A percentile compares a stretch with the other conserved stretches of the same genome.
Evolutionary conservation across 73 alveolate genomes (phyloP).

Genomic region (Paramecium sexaurelia): DNA sequence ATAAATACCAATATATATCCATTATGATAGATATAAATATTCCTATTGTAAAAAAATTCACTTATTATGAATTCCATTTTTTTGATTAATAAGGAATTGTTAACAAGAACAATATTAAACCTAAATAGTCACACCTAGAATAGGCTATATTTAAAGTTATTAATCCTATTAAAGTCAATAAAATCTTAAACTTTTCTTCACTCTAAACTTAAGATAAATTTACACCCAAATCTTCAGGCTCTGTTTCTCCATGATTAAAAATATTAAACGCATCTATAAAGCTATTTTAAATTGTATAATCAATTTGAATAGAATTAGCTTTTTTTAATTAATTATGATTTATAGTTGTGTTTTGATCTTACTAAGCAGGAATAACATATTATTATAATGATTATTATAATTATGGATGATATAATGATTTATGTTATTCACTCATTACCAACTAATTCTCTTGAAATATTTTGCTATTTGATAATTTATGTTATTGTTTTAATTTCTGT

Average conservation of each 20-base stretch:
- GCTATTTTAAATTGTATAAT: neutral
- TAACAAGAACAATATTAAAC: neutral
- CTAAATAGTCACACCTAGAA: neutral
- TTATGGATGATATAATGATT: neutral
- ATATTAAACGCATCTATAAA: neutral
- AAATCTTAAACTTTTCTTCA: neutral
- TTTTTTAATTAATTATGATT: neutral
- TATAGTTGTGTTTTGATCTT: neutral
- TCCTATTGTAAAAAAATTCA: neutral
- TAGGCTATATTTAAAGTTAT: neutral
- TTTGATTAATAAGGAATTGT: neutral
- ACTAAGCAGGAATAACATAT: neutral
- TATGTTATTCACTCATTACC: neutral
- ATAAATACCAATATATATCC: slow-evolving; percentile 8
- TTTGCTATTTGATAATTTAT: neutral
- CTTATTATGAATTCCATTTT: neutral
- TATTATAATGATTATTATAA: neutral
- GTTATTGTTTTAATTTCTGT: neutral
- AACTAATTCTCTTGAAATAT: neutral
- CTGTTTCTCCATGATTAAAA: neutral
- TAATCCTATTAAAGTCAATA: neutral
- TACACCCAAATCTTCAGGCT: neutral
- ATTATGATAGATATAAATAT: neutral
- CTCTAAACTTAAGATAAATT: neutral
- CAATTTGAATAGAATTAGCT: neutral